These are phyloP conservation scores for Septoria linicola DNA, from an alignment of 2,329 filamentous ascomycete genomes.

Conservation along the genomic window DNA sequence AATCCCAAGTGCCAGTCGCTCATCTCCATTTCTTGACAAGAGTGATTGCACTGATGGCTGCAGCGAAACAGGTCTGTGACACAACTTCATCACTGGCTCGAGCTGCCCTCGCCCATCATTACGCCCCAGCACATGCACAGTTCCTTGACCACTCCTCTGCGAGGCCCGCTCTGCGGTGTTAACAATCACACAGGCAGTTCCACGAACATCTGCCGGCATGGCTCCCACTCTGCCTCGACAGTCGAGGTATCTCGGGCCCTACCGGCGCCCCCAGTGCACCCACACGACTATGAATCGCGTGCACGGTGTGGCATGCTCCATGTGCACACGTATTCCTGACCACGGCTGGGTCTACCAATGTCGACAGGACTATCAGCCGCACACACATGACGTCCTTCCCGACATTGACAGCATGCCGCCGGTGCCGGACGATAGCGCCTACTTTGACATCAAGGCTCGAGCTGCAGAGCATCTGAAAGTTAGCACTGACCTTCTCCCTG, in stretches of 20 bases:
- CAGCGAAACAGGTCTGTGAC: conserved; percentile 25
- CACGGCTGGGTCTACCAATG: conserved; percentile 75
- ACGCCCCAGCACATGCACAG: not conserved
- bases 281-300: conserved; percentile 68
- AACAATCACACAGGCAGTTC: conserved; percentile 22
- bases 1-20: too few relatives aligned
- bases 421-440: conserved; percentile 21
- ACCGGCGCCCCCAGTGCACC: conserved; percentile 53
- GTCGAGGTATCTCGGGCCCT: not conserved
- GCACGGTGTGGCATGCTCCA: conserved; percentile 59
- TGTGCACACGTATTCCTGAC: conserved; percentile 56
- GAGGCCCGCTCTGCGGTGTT: conserved; percentile 1
- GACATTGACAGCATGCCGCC: conserved; percentile 17
- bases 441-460: conserved; percentile 28
- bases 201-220: conserved; percentile 10
- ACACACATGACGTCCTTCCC: conserved; percentile 14
- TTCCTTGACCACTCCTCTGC: too few relatives aligned
- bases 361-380: conserved; percentile 55
- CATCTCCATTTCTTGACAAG: conserved; percentile 1
- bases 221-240: conserved; percentile 4
- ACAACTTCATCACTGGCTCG: not conserved
- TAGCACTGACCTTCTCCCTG: not conserved
- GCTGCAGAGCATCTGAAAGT: conserved; percentile 30
- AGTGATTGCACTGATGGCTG: conserved; percentile 20
- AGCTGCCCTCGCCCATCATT: too few relatives aligned